Evolutionary conservation across 208 protist genomes (phyloP).

Genomic region (Wallacemonas sp.): DNA sequence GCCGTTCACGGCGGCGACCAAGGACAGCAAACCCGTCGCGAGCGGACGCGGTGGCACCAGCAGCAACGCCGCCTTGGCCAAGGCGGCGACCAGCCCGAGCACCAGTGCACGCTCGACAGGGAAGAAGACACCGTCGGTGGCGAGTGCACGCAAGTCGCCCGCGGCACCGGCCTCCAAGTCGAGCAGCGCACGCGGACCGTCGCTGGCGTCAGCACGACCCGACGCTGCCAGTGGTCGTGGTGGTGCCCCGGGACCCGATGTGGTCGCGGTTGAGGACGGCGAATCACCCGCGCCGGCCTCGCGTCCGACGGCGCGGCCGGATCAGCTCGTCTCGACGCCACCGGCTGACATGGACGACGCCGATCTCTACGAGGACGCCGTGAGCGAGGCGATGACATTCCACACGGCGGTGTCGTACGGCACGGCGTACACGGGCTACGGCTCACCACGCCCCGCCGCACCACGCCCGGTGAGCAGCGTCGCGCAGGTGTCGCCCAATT

Average conservation of each 20-base stretch:
- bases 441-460: background rate
- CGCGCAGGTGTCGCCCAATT: too few relatives aligned
- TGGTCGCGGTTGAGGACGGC: too few relatives aligned
- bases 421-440: background rate
- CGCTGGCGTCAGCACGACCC: background rate
- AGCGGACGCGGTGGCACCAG: too few relatives aligned
- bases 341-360: background rate
- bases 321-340: background rate
- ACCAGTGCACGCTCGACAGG: background rate
- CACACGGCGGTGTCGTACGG: constrained; percentile 9
- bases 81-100: background rate
- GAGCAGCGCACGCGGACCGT: background rate
- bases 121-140: background rate
- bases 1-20: too few relatives aligned
- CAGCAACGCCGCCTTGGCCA: too few relatives aligned
- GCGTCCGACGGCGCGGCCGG: background rate
- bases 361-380: constrained; percentile 12
- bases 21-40: too few relatives aligned
- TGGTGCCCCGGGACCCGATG: too few relatives aligned
- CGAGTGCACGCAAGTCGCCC: background rate
- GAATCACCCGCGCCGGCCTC: background rate
- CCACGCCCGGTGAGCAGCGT: too few relatives aligned
- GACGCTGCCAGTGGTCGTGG: too few relatives aligned
- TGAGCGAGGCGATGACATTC: constrained; percentile 13
- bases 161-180: background rate